Percentiles rank a stretch among this genome's conserved stretches.
Conservation (phyloP, 2,329 filamentous ascomycete species). For the Cryphonectria nitschkei region DNA sequence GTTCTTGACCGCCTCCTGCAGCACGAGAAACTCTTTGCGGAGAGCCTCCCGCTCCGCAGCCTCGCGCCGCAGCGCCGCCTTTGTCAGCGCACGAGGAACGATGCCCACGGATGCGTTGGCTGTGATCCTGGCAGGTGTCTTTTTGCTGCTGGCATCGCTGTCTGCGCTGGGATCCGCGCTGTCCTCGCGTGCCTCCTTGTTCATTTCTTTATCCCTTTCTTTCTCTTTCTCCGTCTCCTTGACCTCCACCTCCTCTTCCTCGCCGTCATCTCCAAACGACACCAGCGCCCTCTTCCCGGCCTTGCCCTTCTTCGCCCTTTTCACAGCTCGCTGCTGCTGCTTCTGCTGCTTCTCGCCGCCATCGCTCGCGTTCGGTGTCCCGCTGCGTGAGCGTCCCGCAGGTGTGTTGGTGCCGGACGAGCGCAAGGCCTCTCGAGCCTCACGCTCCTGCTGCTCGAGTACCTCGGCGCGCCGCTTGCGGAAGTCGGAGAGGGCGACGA, state of each 20-base stretch:
- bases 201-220: constrained; percentile 32
- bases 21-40: constrained; percentile 76
- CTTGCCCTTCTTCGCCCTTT: constrained; percentile 51
- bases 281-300: constrained; percentile 47
- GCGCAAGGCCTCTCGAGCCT: constrained; percentile 68
- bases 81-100: constrained; percentile 73
- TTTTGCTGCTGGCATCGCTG: constrained; percentile 32
- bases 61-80: constrained; percentile 69
- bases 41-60: constrained; percentile 73
- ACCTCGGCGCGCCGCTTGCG: constrained; percentile 94
- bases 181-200: constrained; percentile 32
- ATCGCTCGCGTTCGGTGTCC: constrained; percentile 16
- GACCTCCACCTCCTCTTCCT: constrained; percentile 54
- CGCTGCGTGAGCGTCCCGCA: constrained; percentile 33
- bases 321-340: constrained; percentile 37
- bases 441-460: constrained; percentile 86
- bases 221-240: constrained; percentile 11
- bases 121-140: constrained; percentile 54
- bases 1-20: constrained; percentile 85
- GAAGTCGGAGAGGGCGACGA: constrained; percentile 91
- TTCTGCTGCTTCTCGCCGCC: constrained; percentile 28
- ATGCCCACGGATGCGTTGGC: constrained; percentile 65
- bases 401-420: constrained; percentile 49
- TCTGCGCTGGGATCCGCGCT: constrained; percentile 3
- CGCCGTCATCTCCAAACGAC: constrained; percentile 74